These are phyloP conservation scores for Hypoxylon subgilvum DNA, from an alignment of 495 filamentous ascomycete species.

Conservation along the genomic window DNA sequence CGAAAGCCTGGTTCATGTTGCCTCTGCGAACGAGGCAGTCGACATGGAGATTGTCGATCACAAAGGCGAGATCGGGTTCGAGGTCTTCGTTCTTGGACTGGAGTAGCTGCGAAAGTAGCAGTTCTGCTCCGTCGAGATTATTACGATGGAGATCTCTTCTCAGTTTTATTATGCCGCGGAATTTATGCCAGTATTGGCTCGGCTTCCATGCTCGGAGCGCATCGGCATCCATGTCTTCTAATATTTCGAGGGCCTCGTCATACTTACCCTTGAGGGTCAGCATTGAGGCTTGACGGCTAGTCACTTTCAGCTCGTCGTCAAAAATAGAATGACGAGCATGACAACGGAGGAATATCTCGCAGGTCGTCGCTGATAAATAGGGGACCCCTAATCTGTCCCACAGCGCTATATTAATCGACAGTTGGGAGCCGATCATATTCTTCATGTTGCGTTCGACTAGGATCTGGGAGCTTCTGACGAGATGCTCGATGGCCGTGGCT, in stretches of 20 bases:
- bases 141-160: slow-evolving; percentile 72
- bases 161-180: slow-evolving; percentile 73
- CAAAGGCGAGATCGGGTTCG: slow-evolving; percentile 73
- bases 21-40: slow-evolving; percentile 71
- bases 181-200: slow-evolving; percentile 79
- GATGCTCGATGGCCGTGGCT: slow-evolving; percentile 74
- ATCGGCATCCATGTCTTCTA: slow-evolving; percentile 69
- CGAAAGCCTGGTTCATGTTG: slow-evolving; percentile 68
- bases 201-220: slow-evolving; percentile 75
- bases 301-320: slow-evolving; percentile 76
- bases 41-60: slow-evolving; percentile 72
- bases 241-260: slow-evolving; percentile 67
- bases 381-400: slow-evolving; percentile 78
- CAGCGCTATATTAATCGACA: slow-evolving; percentile 71
- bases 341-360: slow-evolving; percentile 78
- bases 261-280: slow-evolving; percentile 67
- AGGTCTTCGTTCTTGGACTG: slow-evolving; percentile 53
- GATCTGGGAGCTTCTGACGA: slow-evolving; percentile 81
- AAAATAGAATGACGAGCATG: slow-evolving; percentile 68
- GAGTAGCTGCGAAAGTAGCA: slow-evolving; percentile 66
- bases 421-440: slow-evolving; percentile 73
- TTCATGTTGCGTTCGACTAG: slow-evolving; percentile 77
- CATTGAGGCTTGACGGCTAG: slow-evolving; percentile 53
- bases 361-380: slow-evolving; percentile 69
- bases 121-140: slow-evolving; percentile 70